Conservation (phyloP, 805 yeast genomes). For the Nakazawaea anatomiae region DNA sequence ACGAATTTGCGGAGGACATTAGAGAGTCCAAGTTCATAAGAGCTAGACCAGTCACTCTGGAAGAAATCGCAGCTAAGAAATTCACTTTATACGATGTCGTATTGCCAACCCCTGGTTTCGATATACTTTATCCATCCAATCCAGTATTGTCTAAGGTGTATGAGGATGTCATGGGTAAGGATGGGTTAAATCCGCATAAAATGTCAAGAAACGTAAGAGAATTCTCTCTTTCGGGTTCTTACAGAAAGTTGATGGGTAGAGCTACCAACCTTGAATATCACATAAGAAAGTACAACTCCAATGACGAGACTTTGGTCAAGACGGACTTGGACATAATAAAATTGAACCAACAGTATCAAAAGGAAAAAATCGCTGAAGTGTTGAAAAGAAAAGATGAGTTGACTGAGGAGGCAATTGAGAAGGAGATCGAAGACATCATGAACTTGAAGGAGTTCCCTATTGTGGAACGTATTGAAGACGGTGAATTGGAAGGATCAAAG, state of each 20-base stretch:
- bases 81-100: conserved; percentile 79
- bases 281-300: conserved; percentile 53
- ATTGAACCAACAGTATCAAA: conserved; percentile 21
- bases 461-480: conserved; percentile 23
- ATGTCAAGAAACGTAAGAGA: conserved; percentile 86
- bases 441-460: conserved; percentile 1
- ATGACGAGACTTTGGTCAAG: conserved; percentile 65
- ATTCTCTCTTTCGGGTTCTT: conserved; percentile 88
- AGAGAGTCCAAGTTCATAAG: conserved; percentile 49
- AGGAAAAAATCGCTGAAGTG: not conserved
- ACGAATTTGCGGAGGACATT: conserved; percentile 66
- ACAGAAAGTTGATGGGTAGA: conserved; percentile 64
- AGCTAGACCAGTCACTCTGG: conserved; percentile 71
- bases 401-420: conserved; percentile 9
- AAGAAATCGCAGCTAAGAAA: conserved; percentile 54
- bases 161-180: conserved; percentile 67
- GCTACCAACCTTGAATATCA: conserved; percentile 61
- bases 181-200: conserved; percentile 74
- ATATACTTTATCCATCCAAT: conserved; percentile 78
- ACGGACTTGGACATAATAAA: conserved; percentile 67
- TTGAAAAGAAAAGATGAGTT: conserved; percentile 12
- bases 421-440: conserved; percentile 3
- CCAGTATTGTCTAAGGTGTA: conserved; percentile 54
- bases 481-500: conserved; percentile 35
- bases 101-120: conserved; percentile 95